Evolutionary conservation across 106 monocot species (phyloP).

Genomic region (Triglochin maritima): DNA sequence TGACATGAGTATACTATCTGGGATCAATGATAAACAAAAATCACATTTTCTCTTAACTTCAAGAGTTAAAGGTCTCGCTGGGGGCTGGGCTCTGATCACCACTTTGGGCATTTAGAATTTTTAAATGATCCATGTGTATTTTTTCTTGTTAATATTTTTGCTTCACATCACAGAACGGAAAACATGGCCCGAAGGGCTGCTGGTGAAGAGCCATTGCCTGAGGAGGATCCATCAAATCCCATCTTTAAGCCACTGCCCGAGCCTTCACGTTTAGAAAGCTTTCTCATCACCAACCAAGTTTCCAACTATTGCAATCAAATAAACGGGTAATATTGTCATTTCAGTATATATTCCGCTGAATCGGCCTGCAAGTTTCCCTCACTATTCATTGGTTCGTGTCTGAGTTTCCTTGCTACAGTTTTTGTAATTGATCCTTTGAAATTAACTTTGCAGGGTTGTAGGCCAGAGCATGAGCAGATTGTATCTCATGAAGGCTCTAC

Average conservation of each 20-base stretch:
- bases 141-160: neutral
- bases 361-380: neutral
- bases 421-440: neutral
- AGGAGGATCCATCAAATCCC: constrained; percentile 88
- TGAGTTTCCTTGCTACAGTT: neutral
- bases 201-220: constrained; percentile 83
- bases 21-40: too few relatives aligned
- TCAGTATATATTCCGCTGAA: neutral
- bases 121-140: neutral
- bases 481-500: constrained; percentile 76
- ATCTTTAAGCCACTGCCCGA: constrained; percentile 88
- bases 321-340: constrained; percentile 45
- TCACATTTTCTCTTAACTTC: too few relatives aligned
- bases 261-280: constrained; percentile 87
- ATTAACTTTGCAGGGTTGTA: constrained; percentile 28
- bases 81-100: too few relatives aligned
- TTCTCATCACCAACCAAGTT: constrained; percentile 83
- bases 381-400: neutral
- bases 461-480: constrained; percentile 61
- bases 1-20: too few relatives aligned
- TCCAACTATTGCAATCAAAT: constrained; percentile 95
- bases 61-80: too few relatives aligned
- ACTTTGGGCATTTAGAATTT: neutral
- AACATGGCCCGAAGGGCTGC: constrained; percentile 80
- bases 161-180: constrained; percentile 34